Conservation (phyloP, 768 basidiomycete species). For the Leucocoprinus leucothites region DNA sequence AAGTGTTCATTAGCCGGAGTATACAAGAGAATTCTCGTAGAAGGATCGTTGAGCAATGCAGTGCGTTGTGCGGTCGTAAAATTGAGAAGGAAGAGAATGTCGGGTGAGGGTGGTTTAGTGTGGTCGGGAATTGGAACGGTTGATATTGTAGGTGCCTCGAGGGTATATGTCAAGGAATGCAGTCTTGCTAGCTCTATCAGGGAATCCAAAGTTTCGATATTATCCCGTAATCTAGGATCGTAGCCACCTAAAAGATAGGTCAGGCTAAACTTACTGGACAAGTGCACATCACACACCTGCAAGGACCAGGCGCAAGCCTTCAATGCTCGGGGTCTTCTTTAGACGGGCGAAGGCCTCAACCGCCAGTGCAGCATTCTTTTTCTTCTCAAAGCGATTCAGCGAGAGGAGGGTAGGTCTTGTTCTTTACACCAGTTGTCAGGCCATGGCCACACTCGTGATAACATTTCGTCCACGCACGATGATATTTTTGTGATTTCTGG, state of each 20-base stretch:
- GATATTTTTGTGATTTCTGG: slow-evolving; percentile 50
- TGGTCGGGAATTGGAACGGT: slow-evolving; percentile 18
- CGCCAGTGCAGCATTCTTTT: slow-evolving; percentile 88
- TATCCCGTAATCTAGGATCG: slow-evolving; percentile 85
- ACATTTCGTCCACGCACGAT: slow-evolving; percentile 45
- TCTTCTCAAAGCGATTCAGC: slow-evolving; percentile 92
- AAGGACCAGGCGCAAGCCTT: slow-evolving; percentile 65
- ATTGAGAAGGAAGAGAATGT: slow-evolving; percentile 88
- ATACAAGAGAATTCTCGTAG: slow-evolving; percentile 79
- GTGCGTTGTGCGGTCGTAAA: slow-evolving; percentile 84
- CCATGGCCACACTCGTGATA: too few relatives aligned
- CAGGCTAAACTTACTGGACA: neutral
- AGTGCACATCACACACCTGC: slow-evolving; percentile 48
- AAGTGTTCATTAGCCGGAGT: slow-evolving; percentile 97
- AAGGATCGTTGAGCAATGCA: slow-evolving; percentile 64
- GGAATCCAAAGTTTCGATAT: slow-evolving; percentile 60
- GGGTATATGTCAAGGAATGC: slow-evolving; percentile 53
- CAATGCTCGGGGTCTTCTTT: slow-evolving; percentile 22
- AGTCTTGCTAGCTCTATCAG: slow-evolving; percentile 60
- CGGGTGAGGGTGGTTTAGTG: slow-evolving; percentile 31
- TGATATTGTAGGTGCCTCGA: slow-evolving; percentile 48
- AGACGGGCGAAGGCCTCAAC: slow-evolving; percentile 72
- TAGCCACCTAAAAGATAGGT: slow-evolving; percentile 65
- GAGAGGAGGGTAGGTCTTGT: slow-evolving; percentile 76
- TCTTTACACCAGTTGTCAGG: slow-evolving; percentile 26